Conservation (phyloP, 1,284 basidiomycete genomes). For the Apiotrichum akiyoshidainum region DNA sequence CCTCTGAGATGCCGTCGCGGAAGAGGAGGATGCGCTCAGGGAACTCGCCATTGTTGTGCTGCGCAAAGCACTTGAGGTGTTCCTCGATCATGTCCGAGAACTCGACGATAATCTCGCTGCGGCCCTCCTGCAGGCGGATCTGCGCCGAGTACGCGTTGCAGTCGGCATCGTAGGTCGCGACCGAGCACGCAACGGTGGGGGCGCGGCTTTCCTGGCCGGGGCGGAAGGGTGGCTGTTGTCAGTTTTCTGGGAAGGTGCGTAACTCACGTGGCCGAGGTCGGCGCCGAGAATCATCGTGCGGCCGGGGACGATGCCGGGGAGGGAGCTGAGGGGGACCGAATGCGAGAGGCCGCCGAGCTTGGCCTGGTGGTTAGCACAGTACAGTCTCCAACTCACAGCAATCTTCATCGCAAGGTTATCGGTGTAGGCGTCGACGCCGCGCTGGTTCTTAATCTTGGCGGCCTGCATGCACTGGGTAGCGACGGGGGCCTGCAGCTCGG, state of each 20-base stretch:
- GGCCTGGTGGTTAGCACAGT: slow-evolving; percentile 30
- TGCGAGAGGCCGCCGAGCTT: slow-evolving; percentile 56
- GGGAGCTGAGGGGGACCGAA: slow-evolving; percentile 24
- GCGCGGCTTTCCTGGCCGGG: slow-evolving; percentile 47
- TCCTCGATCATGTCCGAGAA: slow-evolving; percentile 33
- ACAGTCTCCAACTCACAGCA: background rate
- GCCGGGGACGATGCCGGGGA: slow-evolving; percentile 31
- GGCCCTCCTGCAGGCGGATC: slow-evolving; percentile 47
- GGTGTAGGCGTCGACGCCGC: slow-evolving; percentile 52
- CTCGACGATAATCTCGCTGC: slow-evolving; percentile 35
- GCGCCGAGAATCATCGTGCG: slow-evolving; percentile 53
- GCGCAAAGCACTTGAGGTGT: slow-evolving; percentile 36
- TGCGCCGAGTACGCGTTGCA: slow-evolving; percentile 49
- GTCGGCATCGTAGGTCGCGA: slow-evolving; percentile 41
- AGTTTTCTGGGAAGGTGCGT: slow-evolving; percentile 47
- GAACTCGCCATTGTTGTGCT: slow-evolving; percentile 41
- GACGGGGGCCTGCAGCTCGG: slow-evolving; percentile 12
- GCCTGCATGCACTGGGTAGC: slow-evolving; percentile 48
- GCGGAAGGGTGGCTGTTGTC: slow-evolving; percentile 47
- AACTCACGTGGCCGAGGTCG: slow-evolving; percentile 45
- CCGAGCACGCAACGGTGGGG: slow-evolving; percentile 42
- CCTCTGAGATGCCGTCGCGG: slow-evolving; percentile 55
- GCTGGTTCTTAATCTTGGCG: slow-evolving; percentile 43
- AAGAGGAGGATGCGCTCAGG: slow-evolving; percentile 52
- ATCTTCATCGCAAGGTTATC: slow-evolving; percentile 50